Percentiles rank a stretch among this genome's conserved stretches.
These are phyloP conservation scores for Calonectria leucothoes DNA, from an alignment of 2,329 filamentous ascomycete species.

Conservation along the genomic window DNA sequence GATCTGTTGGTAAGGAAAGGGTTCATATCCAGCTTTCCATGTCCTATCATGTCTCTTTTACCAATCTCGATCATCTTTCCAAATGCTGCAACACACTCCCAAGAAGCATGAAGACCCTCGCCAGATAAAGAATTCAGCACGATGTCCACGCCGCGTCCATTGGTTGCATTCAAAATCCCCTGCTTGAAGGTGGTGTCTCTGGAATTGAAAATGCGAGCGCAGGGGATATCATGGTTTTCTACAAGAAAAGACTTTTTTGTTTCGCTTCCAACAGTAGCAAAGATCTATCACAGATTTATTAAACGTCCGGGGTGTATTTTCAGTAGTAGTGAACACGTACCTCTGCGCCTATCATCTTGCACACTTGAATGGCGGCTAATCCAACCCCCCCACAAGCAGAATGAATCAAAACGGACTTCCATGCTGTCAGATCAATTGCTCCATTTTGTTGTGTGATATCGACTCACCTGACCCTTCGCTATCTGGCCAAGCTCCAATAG, in stretches of 20 bases:
- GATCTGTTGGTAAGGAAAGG: constrained; percentile 12
- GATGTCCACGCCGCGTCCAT: constrained; percentile 44
- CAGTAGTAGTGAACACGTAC: neutral
- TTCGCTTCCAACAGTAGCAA: constrained; percentile 41
- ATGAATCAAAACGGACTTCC: constrained; percentile 46
- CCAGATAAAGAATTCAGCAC: constrained; percentile 47
- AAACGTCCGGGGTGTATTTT: neutral
- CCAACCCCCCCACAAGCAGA: constrained; percentile 45
- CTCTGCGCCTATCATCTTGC: constrained; percentile 38
- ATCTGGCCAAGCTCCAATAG: neutral
- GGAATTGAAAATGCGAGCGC: constrained; percentile 43
- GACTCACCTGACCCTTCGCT: neutral
- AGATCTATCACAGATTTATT: neutral
- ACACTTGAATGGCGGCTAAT: constrained; percentile 43
- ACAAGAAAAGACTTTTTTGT: constrained; percentile 44
- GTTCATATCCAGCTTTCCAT: constrained; percentile 55
- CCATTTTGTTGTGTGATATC: neutral
- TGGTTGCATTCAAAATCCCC: constrained; percentile 37
- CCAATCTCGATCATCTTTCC: constrained; percentile 52
- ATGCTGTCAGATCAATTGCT: neutral
- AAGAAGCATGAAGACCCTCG: constrained; percentile 45
- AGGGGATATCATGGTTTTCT: constrained; percentile 25
- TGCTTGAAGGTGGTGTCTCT: constrained; percentile 40
- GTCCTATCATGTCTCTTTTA: constrained; percentile 47
- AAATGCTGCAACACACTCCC: constrained; percentile 48